Conservation (phyloP, 2,329 filamentous ascomycete species). For the Cercospora sp. region DNA sequence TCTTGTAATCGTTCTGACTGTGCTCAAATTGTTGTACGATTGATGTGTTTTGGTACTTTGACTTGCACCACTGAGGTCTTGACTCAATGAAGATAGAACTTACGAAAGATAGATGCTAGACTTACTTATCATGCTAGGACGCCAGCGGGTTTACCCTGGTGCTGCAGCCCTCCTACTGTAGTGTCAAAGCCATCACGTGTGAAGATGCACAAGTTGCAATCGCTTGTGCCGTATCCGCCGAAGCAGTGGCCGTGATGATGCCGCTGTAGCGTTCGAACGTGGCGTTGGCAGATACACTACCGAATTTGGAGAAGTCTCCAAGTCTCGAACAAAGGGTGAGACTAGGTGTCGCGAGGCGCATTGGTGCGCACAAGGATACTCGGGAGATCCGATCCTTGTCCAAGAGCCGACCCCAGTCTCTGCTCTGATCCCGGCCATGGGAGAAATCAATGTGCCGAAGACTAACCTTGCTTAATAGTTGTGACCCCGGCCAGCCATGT, state of each 20-base stretch:
- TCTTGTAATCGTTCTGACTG: background rate
- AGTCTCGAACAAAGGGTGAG: background rate
- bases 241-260: background rate
- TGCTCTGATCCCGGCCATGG: background rate
- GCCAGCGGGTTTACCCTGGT: background rate
- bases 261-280: background rate
- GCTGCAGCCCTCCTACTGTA: background rate
- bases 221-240: background rate
- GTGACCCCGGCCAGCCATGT: background rate
- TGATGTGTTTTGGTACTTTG: background rate
- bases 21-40: background rate
- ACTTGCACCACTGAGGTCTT: background rate
- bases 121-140: background rate
- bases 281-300: background rate
- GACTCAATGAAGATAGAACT: background rate
- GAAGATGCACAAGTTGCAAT: background rate
- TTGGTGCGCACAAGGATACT: background rate
- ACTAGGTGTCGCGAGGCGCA: background rate
- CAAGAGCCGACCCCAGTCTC: background rate
- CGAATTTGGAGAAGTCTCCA: background rate
- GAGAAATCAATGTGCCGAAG: background rate
- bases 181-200: background rate
- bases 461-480: background rate
- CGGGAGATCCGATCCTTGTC: background rate
- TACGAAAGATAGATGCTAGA: background rate